Evolutionary conservation across 1,139 yeast species (phyloP).

Genomic region (Komagataea norvegica): DNA sequence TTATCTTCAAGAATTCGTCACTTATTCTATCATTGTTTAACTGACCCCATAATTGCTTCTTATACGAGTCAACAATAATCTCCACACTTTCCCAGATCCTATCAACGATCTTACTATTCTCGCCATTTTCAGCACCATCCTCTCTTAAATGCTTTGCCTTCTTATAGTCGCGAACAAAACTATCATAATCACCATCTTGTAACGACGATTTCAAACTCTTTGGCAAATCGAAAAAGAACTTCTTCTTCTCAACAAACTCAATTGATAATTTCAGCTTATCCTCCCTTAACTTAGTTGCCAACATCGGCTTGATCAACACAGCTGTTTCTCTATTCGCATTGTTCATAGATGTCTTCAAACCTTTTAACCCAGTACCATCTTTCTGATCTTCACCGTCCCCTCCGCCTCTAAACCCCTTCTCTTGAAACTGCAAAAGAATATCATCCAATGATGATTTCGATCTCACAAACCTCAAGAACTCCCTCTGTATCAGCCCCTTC

Average conservation of each 20-base stretch:
- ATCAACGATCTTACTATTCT: conserved; percentile 32
- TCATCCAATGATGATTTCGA: conserved; percentile 66
- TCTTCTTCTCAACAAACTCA: conserved; percentile 57
- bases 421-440: conserved; percentile 47
- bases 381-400: conserved; percentile 15
- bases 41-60: conserved; percentile 56
- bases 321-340: conserved; percentile 53
- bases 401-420: conserved; percentile 31
- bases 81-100: conserved; percentile 69
- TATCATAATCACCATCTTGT: conserved; percentile 60
- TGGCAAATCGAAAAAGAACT: conserved; percentile 70
- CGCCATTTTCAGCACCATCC: conserved; percentile 10
- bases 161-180: conserved; percentile 64
- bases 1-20: conserved; percentile 49
- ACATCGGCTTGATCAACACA: conserved; percentile 68
- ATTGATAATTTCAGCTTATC: conserved; percentile 55
- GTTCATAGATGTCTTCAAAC: conserved; percentile 44
- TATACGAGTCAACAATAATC: conserved; percentile 57
- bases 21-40: conserved; percentile 38
- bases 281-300: conserved; percentile 59
- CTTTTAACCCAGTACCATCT: conserved; percentile 32
- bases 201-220: conserved; percentile 50
- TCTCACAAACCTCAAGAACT: conserved; percentile 69
- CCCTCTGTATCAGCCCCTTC: conserved; percentile 62
- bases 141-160: conserved; percentile 39